A percentile compares a stretch with the other conserved stretches of the same genome.
phyloP scores from a whole-genome alignment of 257 asterid genomes.

The Gentiana macrophylla region DNA sequence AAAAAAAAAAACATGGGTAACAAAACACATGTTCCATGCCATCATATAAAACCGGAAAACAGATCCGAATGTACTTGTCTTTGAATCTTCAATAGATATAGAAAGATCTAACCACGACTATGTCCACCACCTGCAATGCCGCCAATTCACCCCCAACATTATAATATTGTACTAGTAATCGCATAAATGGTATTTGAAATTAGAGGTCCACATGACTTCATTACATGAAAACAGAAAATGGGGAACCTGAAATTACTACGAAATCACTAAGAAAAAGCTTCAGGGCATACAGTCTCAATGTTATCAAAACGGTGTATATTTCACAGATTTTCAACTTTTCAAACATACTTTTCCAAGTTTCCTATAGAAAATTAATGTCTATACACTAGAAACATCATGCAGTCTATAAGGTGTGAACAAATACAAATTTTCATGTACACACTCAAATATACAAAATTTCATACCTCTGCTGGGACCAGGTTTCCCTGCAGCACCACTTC shows the following conservation, averaged over 20 bases:
- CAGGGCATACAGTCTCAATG: background rate
- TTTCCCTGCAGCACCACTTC: conserved; percentile 29
- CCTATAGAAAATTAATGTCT: background rate
- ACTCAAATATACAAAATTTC: background rate
- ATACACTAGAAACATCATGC: background rate
- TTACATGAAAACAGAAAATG: background rate
- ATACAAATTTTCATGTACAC: background rate
- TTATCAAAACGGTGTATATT: background rate
- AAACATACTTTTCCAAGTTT: background rate
- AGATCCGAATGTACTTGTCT: background rate
- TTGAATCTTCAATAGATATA: background rate
- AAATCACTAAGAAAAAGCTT: too few species aligned
- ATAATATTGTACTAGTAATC: too few species aligned
- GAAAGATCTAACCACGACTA: conserved; percentile 29
- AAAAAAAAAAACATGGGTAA: too few species aligned
- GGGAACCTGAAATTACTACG: too few species aligned
- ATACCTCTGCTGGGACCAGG: conserved; percentile 33
- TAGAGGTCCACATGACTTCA: background rate
- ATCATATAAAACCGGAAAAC: conserved; percentile 15
- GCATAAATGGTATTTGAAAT: background rate
- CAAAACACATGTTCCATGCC: conserved; percentile 9
- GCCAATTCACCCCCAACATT: background rate
- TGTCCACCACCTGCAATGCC: conserved; percentile 32
- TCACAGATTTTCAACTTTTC: background rate
- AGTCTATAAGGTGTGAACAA: background rate